Conservation (phyloP, 2,329 filamentous ascomycete species). For the Diaporthe batatas region DNA sequence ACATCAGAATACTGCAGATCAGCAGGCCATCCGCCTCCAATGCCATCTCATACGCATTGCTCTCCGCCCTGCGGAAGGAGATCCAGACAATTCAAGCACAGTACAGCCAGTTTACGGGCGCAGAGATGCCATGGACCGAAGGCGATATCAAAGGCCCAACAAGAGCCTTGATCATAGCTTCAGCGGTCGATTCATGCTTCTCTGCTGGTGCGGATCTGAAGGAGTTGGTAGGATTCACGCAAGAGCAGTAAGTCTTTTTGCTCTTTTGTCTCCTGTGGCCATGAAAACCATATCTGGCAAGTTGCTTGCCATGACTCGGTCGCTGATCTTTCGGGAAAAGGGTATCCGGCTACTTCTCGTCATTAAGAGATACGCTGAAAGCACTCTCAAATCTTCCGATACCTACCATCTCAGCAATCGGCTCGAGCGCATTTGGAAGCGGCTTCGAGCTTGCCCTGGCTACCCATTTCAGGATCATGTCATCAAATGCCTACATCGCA, state of each 20-base stretch:
- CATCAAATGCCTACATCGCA: slow-evolving; percentile 81
- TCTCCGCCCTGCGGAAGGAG: slow-evolving; percentile 78
- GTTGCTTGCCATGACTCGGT: background rate
- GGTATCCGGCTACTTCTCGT: slow-evolving; percentile 81
- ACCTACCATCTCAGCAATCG: slow-evolving; percentile 90
- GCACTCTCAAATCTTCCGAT: slow-evolving; percentile 82
- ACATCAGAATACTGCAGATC: slow-evolving; percentile 88
- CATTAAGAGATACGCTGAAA: slow-evolving; percentile 81
- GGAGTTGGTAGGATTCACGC: slow-evolving; percentile 81
- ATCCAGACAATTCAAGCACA: slow-evolving; percentile 78
- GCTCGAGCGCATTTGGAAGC: slow-evolving; percentile 88
- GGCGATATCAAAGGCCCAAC: slow-evolving; percentile 70
- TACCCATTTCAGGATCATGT: slow-evolving; percentile 89
- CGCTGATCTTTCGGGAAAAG: slow-evolving; percentile 58
- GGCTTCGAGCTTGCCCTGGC: slow-evolving; percentile 92
- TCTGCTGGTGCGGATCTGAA: slow-evolving; percentile 97
- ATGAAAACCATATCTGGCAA: no score
- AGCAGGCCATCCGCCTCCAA: slow-evolving; percentile 89
- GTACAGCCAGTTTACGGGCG: slow-evolving; percentile 66
- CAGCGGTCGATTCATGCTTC: slow-evolving; percentile 86
- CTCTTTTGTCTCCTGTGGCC: no score
- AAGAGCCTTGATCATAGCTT: slow-evolving; percentile 85
- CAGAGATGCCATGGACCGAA: slow-evolving; percentile 61
- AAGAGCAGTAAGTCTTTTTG: slow-evolving; percentile 74
- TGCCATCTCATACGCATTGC: slow-evolving; percentile 85